Percentiles rank a stretch among this genome's conserved stretches.
Conservation (phyloP, 495 filamentous ascomycete species). For the Corynascus novoguineensis region DNA sequence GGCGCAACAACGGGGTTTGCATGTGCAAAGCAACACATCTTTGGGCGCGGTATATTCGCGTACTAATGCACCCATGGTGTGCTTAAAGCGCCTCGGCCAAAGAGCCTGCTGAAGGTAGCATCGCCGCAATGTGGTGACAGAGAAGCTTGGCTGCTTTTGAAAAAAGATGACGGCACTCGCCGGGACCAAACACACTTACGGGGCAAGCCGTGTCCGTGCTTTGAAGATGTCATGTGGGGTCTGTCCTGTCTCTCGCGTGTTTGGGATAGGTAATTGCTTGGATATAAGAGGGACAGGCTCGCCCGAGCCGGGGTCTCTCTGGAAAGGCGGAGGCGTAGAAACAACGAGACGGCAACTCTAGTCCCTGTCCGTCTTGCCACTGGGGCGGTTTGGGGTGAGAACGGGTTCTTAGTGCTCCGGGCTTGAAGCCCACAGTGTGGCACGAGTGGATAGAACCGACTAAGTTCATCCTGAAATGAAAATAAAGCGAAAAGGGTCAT, state of each 20-base stretch:
- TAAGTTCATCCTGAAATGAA: neutral
- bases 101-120: neutral
- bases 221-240: neutral
- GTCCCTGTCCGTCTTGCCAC: constrained; percentile 7
- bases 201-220: neutral
- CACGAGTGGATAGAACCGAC: neutral
- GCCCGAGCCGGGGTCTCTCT: constrained; percentile 1
- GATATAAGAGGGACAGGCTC: neutral
- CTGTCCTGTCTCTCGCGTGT: neutral
- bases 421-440: neutral
- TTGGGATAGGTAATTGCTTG: neutral
- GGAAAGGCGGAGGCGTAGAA: neutral
- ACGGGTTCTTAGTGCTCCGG: neutral
- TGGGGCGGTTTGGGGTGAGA: neutral
- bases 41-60: constrained; percentile 30
- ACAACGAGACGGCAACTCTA: neutral
- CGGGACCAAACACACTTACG: constrained; percentile 16
- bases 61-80: constrained; percentile 19
- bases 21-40: constrained; percentile 28
- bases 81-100: constrained; percentile 4
- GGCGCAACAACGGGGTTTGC: constrained; percentile 22
- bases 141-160: neutral
- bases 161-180: constrained; percentile 27
- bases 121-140: neutral
- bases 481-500: neutral